phyloP scores from a whole-genome alignment of 192 early-diverging fungal species.

The Coemansia sp. region DNA sequence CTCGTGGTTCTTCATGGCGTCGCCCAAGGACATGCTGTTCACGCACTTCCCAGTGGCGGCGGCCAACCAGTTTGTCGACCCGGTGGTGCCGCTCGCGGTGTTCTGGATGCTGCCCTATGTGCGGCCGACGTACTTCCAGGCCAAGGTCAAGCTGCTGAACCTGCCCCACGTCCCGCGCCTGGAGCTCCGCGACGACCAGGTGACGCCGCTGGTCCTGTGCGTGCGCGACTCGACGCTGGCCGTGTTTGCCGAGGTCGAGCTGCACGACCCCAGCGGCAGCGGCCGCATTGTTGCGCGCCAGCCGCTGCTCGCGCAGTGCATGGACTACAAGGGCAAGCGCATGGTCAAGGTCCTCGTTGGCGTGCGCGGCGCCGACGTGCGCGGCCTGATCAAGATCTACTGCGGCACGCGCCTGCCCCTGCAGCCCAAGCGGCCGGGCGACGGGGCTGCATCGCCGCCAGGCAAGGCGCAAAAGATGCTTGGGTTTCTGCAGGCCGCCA shows the following conservation, averaged over 20 bases:
- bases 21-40: conserved; percentile 52
- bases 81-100: conserved; percentile 47
- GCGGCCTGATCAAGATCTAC: conserved; percentile 57
- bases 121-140: conserved; percentile 48
- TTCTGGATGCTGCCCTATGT: conserved; percentile 61
- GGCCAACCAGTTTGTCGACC: conserved; percentile 53
- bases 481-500: conserved; percentile 39
- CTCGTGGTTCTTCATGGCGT: conserved; percentile 53
- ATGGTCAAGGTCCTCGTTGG: conserved; percentile 56
- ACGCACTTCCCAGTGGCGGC: conserved; percentile 50
- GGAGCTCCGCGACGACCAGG: conserved; percentile 49
- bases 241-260: conserved; percentile 58
- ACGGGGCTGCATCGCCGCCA: conserved; percentile 1
- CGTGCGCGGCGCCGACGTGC: conserved; percentile 35
- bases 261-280: conserved; percentile 55
- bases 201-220: conserved; percentile 48
- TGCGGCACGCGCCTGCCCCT: conserved; percentile 44
- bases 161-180: conserved; percentile 42
- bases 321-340: conserved; percentile 56
- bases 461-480: conserved; percentile 42
- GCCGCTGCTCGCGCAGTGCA: conserved; percentile 57
- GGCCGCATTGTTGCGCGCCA: conserved; percentile 51
- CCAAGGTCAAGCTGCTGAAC: conserved; percentile 53
- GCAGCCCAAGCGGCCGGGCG: conserved; percentile 26
- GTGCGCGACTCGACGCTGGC: conserved; percentile 45